Evolutionary conservation across 2,329 filamentous ascomycete species (phyloP).

Genomic region (Ceratocystis cacaofunesta): DNA sequence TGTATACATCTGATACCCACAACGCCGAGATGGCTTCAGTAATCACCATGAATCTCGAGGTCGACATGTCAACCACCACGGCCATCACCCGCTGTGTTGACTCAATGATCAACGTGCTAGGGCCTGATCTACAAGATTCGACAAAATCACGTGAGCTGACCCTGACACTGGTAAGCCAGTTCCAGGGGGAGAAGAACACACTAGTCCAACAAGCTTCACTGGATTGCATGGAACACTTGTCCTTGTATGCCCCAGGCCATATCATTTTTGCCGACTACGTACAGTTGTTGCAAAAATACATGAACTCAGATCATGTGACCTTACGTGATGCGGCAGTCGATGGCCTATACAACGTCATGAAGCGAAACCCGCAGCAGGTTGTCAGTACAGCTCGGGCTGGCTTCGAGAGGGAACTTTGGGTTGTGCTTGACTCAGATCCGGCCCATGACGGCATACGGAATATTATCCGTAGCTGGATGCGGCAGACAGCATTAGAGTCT

Average conservation of each 20-base stretch:
- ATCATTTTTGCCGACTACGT: slow-evolving; percentile 79
- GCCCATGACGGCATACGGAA: slow-evolving; percentile 68
- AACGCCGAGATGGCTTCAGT: slow-evolving; percentile 67
- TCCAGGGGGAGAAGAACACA: slow-evolving; percentile 58
- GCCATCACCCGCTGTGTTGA: slow-evolving; percentile 80
- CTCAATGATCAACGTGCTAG: slow-evolving; percentile 90
- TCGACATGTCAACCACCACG: slow-evolving; percentile 67
- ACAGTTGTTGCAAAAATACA: slow-evolving; percentile 59
- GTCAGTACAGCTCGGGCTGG: slow-evolving; percentile 59
- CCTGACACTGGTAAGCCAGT: slow-evolving; percentile 68
- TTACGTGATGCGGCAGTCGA: slow-evolving; percentile 71
- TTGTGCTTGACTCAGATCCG: slow-evolving; percentile 65
- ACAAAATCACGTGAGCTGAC: slow-evolving; percentile 86
- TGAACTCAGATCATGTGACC: slow-evolving; percentile 52
- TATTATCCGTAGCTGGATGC: slow-evolving; percentile 84
- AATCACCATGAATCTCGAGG: slow-evolving; percentile 78
- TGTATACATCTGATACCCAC: slow-evolving; percentile 85
- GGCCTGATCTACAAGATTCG: slow-evolving; percentile 86
- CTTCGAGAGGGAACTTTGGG: slow-evolving; percentile 84
- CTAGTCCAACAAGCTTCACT: slow-evolving; percentile 63
- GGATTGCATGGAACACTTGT: slow-evolving; percentile 76
- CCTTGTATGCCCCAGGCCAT: slow-evolving; percentile 76
- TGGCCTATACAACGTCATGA: slow-evolving; percentile 89
- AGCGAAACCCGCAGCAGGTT: slow-evolving; percentile 72
- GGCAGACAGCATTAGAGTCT: slow-evolving; percentile 69